Base-by-base conservation (phyloP, 139 green algal genomes). In the Nannochloris sp. region DNA sequence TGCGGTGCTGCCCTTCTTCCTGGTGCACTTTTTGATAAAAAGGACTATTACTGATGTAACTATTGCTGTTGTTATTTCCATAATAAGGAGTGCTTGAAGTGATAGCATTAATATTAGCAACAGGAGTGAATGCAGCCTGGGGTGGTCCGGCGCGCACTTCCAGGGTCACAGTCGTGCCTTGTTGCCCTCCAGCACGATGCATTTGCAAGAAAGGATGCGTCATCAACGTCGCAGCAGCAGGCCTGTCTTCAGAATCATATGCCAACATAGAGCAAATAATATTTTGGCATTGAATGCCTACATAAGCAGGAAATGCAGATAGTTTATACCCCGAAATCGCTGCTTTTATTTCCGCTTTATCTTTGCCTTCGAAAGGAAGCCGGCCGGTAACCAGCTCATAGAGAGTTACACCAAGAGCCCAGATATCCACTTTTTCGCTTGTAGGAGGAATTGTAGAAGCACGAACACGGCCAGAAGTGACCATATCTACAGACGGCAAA, bases 311-410 rank as follows among this genome's bases (percentile, higher is more conserved):
- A 33, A 83, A 55, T 23, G 60, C 37, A 10, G 69, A 59, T 62
- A 88, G 72, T 5, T 80, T 67, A 36, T 78, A 57, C n/a, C 13
- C 38, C 30, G 73, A 51, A 57, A 89, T 89, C 44, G 60, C 62
- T 3, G 32, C 29, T 57, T 85, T 86, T 44, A 89, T 77, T 24
- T 80, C 78, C 14, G 53, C 48, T 68, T 87, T 89, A 64, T 79
- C 66, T 27, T 53, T 58, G 31, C 83, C 83, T 30, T 82, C 76
- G 45, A 89, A 89, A 0, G 83, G 83, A 10, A 85, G 61, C n/a
- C 74, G 76, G 13, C 78, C 83, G 46, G 83, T 86, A 14, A 90
- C 73, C 38, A 91, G 81, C 74, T 90, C 84, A 48, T 79, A 91
- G 13, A 88, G 39, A 19, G 85, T 89, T 24, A 90, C 76, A 3